phyloP scores from a whole-genome alignment of 805 yeast genomes.

The Kurtzmaniella cleridarum region DNA sequence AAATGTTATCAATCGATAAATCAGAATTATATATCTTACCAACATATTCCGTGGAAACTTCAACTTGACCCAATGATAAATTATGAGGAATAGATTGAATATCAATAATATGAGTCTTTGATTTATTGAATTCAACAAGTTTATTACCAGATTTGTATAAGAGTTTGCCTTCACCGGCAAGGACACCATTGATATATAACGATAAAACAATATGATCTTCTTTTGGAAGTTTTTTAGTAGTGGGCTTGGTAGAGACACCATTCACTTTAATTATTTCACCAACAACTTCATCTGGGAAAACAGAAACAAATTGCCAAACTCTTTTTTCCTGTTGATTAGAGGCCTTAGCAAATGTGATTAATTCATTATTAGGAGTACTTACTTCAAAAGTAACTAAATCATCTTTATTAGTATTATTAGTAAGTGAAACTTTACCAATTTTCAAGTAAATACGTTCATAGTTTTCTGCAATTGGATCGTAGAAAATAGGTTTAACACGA shows the following conservation, averaged over 20 bases:
- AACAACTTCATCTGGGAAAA: slow-evolving; percentile 62
- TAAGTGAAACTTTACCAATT: slow-evolving; percentile 44
- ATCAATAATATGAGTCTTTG: slow-evolving; percentile 40
- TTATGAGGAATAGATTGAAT: slow-evolving; percentile 33
- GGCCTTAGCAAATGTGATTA: slow-evolving; percentile 58
- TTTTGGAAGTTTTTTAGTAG: slow-evolving; percentile 28
- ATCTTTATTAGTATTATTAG: slow-evolving; percentile 21
- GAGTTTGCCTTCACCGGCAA: slow-evolving; percentile 55
- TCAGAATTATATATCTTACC: slow-evolving; percentile 66
- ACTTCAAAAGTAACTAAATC: slow-evolving; percentile 51
- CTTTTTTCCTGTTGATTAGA: slow-evolving; percentile 50
- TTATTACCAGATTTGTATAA: slow-evolving; percentile 43
- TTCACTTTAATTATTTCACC: slow-evolving; percentile 66
- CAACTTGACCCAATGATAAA: slow-evolving; percentile 41
- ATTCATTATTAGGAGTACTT: slow-evolving; percentile 44
- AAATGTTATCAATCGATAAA: slow-evolving; percentile 44
- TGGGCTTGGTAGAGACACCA: slow-evolving; percentile 44
- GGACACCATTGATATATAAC: slow-evolving; percentile 58
- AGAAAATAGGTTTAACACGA: slow-evolving; percentile 59
- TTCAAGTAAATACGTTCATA: slow-evolving; percentile 58
- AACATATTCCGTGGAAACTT: slow-evolving; percentile 57
- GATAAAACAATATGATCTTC: slow-evolving; percentile 52
- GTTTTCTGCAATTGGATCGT: slow-evolving; percentile 55
- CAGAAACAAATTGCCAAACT: slow-evolving; percentile 70
- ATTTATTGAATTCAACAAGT: slow-evolving; percentile 42